phyloP scores from a whole-genome alignment of 768 basidiomycete species.

The Tephrocybe sp. region DNA sequence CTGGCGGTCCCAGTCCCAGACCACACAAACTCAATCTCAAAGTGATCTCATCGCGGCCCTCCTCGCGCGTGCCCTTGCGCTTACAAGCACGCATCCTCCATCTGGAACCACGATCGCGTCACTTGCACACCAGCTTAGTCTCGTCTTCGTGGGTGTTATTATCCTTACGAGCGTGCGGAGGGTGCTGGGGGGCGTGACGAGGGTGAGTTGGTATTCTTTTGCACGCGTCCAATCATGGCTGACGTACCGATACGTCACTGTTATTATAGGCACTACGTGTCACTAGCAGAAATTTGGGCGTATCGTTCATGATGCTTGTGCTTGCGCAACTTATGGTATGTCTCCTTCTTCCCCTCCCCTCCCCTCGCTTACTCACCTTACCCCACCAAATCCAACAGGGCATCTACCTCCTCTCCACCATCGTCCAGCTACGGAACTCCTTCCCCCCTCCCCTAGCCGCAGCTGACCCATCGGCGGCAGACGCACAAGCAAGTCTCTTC shows the following conservation, averaged over 20 bases:
- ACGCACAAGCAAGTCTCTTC: slow-evolving; percentile 49
- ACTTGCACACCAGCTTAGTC: slow-evolving; percentile 51
- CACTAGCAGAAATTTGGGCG: slow-evolving; percentile 66
- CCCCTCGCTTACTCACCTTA: background rate
- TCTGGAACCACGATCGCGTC: slow-evolving; percentile 34
- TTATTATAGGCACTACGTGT: slow-evolving; percentile 51
- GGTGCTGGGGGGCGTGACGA: slow-evolving; percentile 65
- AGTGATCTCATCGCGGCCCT: slow-evolving; percentile 33
- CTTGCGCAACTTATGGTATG: slow-evolving; percentile 83
- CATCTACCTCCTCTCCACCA: slow-evolving; percentile 78
- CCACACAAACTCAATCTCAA: background rate
- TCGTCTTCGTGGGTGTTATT: slow-evolving; percentile 72
- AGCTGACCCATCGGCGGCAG: slow-evolving; percentile 4
- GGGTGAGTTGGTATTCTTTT: slow-evolving; percentile 31
- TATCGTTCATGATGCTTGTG: slow-evolving; percentile 72
- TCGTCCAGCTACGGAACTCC: slow-evolving; percentile 78
- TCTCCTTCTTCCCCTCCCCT: slow-evolving; percentile 2
- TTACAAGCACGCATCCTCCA: slow-evolving; percentile 16
- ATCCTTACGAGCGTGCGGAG: slow-evolving; percentile 70
- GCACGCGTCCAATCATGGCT: too few relatives aligned
- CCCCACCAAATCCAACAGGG: slow-evolving; percentile 54
- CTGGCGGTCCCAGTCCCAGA: slow-evolving; percentile 23
- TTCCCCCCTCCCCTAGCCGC: slow-evolving; percentile 57
- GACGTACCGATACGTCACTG: too few relatives aligned
- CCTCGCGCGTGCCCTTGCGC: slow-evolving; percentile 32